phyloP scores from a whole-genome alignment of 192 early-diverging fungal species.

The Backusella australiensis region DNA sequence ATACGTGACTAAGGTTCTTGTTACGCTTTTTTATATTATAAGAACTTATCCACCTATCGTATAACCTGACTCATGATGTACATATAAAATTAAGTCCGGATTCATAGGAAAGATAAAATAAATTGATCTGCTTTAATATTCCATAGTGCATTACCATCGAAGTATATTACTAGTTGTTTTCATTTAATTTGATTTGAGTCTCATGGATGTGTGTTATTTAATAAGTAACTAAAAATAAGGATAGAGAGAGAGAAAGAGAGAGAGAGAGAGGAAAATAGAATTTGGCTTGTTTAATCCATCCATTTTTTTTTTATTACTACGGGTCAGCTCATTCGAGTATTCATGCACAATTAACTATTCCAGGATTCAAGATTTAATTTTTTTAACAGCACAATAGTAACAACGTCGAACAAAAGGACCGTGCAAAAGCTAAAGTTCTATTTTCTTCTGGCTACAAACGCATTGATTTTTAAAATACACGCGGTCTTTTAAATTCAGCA shows the following conservation, averaged over 20 bases:
- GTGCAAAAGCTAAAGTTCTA: not conserved
- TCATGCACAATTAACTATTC: not conserved
- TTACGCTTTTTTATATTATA: not conserved
- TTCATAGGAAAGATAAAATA: not conserved
- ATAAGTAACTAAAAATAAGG: not conserved
- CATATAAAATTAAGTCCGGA: not conserved
- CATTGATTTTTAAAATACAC: conserved; percentile 2
- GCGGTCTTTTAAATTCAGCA: not conserved
- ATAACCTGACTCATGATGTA: not conserved
- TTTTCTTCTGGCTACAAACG: not conserved
- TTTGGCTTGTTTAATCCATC: not conserved
- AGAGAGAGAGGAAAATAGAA: not conserved
- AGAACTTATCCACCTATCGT: not conserved
- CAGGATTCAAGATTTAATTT: not conserved
- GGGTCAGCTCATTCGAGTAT: not conserved
- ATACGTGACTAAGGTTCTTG: not conserved
- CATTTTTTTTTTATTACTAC: not conserved
- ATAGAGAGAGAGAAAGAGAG: not conserved
- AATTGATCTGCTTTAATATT: not conserved
- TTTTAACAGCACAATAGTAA: not conserved
- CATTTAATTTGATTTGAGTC: no score
- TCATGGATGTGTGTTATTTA: no score
- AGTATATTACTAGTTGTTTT: no score
- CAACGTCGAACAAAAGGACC: not conserved
- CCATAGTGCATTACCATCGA: no score